Percentiles rank a stretch among this genome's conserved stretches.
These are phyloP conservation scores for Cytospora chrysosperma DNA, from an alignment of 2,329 filamentous ascomycete species.

Conservation along the genomic window DNA sequence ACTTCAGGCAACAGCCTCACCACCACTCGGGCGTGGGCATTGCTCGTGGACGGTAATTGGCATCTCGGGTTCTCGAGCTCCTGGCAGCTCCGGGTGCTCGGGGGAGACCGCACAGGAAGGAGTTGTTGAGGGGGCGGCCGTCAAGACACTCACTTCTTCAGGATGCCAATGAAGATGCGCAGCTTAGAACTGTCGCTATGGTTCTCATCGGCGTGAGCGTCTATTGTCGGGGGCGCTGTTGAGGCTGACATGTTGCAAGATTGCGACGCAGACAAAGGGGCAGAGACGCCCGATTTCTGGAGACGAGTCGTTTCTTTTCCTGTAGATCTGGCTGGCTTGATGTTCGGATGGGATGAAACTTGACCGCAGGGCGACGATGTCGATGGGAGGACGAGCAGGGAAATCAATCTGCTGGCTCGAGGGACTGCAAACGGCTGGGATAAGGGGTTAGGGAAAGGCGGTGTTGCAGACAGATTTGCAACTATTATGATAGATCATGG, in stretches of 20 bases:
- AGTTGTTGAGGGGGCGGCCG: not conserved
- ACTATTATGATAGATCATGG: not conserved
- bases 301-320: constrained; percentile 3
- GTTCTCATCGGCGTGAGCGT: constrained; percentile 42
- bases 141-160: constrained; percentile 70
- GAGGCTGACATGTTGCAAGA: constrained; percentile 36
- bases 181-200: constrained; percentile 84
- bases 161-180: constrained; percentile 81
- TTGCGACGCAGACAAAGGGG: constrained; percentile 10
- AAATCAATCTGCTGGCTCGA: constrained; percentile 2
- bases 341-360: not conserved
- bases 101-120: not conserved
- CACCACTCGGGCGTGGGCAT: not conserved
- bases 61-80: not conserved
- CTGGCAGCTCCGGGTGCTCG: not conserved
- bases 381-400: not conserved
- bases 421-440: not conserved
- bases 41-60: not conserved
- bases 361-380: not conserved
- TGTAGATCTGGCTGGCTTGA: not conserved
- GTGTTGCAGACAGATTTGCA: constrained; percentile 16
- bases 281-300: constrained; percentile 13
- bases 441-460: constrained; percentile 20
- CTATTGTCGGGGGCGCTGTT: constrained; percentile 20
- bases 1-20: not conserved